Evolutionary conservation across 805 yeast species (phyloP), one percentile per base, ranked within the genome.

Genomic region (Candida coquimbonensis): DNA sequence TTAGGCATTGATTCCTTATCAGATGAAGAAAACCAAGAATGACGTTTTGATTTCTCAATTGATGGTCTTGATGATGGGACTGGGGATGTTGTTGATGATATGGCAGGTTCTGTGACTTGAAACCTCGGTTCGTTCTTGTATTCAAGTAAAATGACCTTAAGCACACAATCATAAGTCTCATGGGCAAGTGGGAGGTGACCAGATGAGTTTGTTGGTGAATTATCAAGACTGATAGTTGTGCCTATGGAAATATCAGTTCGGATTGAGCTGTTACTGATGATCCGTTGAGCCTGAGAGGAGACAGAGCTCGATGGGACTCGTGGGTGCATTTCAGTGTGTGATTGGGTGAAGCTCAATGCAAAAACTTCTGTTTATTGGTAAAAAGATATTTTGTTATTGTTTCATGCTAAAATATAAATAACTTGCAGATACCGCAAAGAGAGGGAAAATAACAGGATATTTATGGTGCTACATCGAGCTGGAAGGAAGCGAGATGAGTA

Each of bases 41-140:
- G 45, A 56, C 58, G 45, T 59, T 55, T 36, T 26, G 44, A 42
- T 7, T 25, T 26, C 5, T 36, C 29, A n/a, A 11, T 6, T 63
- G 64, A 47, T 58, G 35, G 42, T n/a, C 21, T 32, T 5, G 42
- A 12, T 21, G 13, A 13, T n/a, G 37, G 35, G 3, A 31, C 44
- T 41, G 51, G 55, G 35, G 47, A 53, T 9, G 50, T 36, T 9
- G 46, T n/a, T 14, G 50, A 38, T 1, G 54, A 35, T 24, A 43
- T 47, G 6, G 35, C n/a, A 4, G 48, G 45, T 8, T 48, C 43
- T 2, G 49, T 44, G 1, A 47, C 42, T 5, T 72, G 62, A 63
- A 81, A 83, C 34, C 87, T 62, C 2, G 86, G 86, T 60, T 81
- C 87, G 47, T 73, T 77, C 44, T 75, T 65, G 54, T 83, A 81